Evolutionary conservation across 768 basidiomycete species (phyloP).

Genomic region (Agrocybe praecox): DNA sequence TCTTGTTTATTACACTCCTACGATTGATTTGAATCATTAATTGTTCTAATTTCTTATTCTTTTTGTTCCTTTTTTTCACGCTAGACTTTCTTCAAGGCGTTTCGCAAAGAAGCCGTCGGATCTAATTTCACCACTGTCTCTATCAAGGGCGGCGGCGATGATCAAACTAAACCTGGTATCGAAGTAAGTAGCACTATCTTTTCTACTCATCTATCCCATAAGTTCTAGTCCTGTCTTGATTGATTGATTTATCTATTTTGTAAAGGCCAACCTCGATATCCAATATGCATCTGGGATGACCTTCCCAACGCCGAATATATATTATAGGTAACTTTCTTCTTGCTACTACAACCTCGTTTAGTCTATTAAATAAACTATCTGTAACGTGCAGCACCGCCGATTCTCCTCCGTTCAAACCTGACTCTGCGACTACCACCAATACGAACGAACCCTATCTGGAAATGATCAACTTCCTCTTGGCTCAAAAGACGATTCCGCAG

Average conservation of each 20-base stretch:
- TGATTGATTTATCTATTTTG: too few species aligned
- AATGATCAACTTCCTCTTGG: constrained; percentile 30
- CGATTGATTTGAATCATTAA: constrained; percentile 27
- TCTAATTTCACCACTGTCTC: constrained; percentile 43
- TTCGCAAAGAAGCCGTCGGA: constrained; percentile 48
- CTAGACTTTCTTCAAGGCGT: constrained; percentile 37
- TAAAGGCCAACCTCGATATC: constrained; percentile 68
- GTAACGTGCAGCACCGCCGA: neutral
- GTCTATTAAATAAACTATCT: constrained; percentile 28
- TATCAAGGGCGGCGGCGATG: constrained; percentile 56
- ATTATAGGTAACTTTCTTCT: constrained; percentile 43
- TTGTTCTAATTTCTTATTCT: constrained; percentile 36
- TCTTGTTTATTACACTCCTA: constrained; percentile 25
- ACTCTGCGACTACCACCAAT: constrained; percentile 19
- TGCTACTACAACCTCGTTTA: too few species aligned
- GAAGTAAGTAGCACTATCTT: constrained; percentile 39
- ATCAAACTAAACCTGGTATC: constrained; percentile 55
- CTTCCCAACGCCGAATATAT: constrained; percentile 61
- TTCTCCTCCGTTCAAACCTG: neutral
- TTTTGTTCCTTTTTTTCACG: too few species aligned
- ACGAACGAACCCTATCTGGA: constrained; percentile 35
- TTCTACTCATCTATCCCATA: too few species aligned
- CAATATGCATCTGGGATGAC: constrained; percentile 63
- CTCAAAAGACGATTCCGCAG: constrained; percentile 31
- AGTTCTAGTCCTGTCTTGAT: too few species aligned